Evolutionary conservation across 192 early-diverging fungal species (phyloP).

Genomic region (Gamsiella multidivaricata): DNA sequence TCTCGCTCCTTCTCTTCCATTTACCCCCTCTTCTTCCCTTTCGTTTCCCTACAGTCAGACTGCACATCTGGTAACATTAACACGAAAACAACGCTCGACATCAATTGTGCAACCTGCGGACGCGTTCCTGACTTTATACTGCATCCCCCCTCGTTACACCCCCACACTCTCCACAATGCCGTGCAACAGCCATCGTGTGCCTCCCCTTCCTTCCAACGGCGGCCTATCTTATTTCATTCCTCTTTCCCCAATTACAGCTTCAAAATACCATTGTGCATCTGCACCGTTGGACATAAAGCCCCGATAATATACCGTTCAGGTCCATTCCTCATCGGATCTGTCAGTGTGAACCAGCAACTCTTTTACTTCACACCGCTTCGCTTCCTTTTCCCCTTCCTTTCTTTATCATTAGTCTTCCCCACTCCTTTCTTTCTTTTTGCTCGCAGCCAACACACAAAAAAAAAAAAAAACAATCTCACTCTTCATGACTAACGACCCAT

Average conservation of each 20-base stretch:
- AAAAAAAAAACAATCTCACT: background rate
- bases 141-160: too few relatives aligned
- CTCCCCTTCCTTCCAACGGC: background rate
- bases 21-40: too few relatives aligned
- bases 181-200: background rate
- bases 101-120: too few relatives aligned
- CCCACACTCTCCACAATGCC: too few relatives aligned
- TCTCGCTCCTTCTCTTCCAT: background rate
- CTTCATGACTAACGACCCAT: conserved; percentile 1
- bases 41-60: too few relatives aligned
- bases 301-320: background rate
- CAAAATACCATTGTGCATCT: background rate
- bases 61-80: too few relatives aligned
- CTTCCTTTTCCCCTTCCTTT: background rate
- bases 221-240: background rate
- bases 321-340: background rate
- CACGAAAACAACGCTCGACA: too few relatives aligned
- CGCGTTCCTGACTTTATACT: too few relatives aligned
- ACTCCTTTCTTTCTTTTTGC: background rate
- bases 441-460: background rate
- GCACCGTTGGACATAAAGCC: too few relatives aligned
- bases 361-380: background rate
- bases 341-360: conserved; percentile 11
- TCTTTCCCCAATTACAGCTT: background rate
- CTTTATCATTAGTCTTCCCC: background rate